Evolutionary conservation across 2,329 filamentous ascomycete genomes (phyloP).

Genomic region (Trichoderma endophyticum): DNA sequence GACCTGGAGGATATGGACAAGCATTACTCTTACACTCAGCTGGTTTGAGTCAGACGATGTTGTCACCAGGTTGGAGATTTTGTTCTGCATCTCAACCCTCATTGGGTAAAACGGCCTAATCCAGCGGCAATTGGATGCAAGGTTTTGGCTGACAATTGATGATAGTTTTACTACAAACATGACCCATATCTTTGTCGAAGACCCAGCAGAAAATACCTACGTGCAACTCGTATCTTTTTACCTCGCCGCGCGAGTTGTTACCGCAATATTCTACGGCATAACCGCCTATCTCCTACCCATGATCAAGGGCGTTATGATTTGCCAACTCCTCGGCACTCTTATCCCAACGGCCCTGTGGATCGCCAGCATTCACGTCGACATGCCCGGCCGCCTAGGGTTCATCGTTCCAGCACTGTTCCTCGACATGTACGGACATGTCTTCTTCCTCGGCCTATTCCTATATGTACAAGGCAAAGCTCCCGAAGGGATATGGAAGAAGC

Average conservation of each 20-base stretch:
- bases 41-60: conserved; percentile 65
- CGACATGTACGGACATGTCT: conserved; percentile 49
- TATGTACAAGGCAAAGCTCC: conserved; percentile 25
- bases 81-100: conserved; percentile 60
- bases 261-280: conserved; percentile 45
- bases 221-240: conserved; percentile 59
- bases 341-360: conserved; percentile 57
- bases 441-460: conserved; percentile 41
- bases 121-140: neutral
- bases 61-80: conserved; percentile 53
- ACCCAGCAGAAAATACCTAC: conserved; percentile 47
- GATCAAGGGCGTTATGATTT: conserved; percentile 54
- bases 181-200: conserved; percentile 50
- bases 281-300: conserved; percentile 52
- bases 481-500: conserved; percentile 23
- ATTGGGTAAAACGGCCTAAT: conserved; percentile 42
- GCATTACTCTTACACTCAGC: conserved; percentile 53
- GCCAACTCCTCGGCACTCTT: conserved; percentile 42
- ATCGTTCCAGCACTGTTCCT: conserved; percentile 55
- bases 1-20: conserved; percentile 62
- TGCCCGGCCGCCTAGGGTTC: conserved; percentile 52
- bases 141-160: neutral
- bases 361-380: conserved; percentile 53
- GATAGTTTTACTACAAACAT: conserved; percentile 59
- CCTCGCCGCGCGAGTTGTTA: conserved; percentile 54